phyloP scores from a whole-genome alignment of 768 basidiomycete species.

The Tricholoma bakamatsutake region DNA sequence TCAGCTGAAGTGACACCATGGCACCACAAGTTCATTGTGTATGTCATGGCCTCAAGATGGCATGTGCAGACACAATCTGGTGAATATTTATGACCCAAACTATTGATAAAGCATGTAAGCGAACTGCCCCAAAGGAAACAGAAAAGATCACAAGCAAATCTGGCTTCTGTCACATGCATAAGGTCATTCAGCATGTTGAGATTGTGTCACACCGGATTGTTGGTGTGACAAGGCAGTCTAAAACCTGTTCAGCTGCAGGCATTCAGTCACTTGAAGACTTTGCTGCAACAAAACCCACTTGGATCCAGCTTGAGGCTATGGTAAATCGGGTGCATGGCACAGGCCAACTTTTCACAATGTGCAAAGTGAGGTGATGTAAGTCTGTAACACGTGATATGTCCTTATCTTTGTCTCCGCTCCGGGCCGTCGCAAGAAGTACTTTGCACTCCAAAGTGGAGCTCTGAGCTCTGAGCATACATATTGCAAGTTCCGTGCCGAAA shows the following conservation, averaged over 20 bases:
- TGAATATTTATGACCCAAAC: slow-evolving; percentile 14
- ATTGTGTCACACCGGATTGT: slow-evolving; percentile 21
- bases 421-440: too few relatives aligned
- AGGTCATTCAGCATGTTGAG: slow-evolving; percentile 25
- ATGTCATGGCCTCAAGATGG: slow-evolving; percentile 14
- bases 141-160: slow-evolving; percentile 25
- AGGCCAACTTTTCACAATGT: too few relatives aligned
- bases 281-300: too few relatives aligned
- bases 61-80: slow-evolving; percentile 22
- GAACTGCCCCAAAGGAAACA: slow-evolving; percentile 24
- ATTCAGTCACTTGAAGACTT: background rate
- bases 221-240: slow-evolving; percentile 19
- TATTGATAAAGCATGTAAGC: slow-evolving; percentile 13
- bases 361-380: too few relatives aligned
- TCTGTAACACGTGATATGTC: too few relatives aligned
- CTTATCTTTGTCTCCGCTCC: too few relatives aligned
- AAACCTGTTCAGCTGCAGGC: background rate
- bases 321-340: too few relatives aligned
- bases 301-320: too few relatives aligned
- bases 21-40: slow-evolving; percentile 12
- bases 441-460: too few relatives aligned
- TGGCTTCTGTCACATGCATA: slow-evolving; percentile 30
- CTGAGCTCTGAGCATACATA: too few relatives aligned
- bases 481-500: too few relatives aligned
- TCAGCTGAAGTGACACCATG: slow-evolving; percentile 11